phyloP scores from a whole-genome alignment of 2,329 filamentous ascomycete genomes.

The Colletotrichum theobromicola region DNA sequence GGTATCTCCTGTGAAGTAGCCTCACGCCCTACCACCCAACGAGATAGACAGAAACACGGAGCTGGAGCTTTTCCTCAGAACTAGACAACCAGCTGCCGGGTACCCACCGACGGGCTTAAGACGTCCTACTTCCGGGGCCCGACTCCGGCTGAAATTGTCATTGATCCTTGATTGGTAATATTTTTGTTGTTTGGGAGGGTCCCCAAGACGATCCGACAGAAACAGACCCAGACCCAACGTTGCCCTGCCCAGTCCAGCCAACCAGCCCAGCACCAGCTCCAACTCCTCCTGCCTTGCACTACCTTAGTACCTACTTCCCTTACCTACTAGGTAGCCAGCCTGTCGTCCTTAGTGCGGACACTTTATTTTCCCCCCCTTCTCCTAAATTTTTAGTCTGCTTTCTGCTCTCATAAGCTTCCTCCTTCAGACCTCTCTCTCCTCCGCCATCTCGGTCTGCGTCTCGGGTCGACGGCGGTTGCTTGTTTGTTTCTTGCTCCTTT shows the following conservation, averaged over 20 bases:
- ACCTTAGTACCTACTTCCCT: too few species aligned
- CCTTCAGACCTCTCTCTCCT: constrained; percentile 67
- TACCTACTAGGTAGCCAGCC: too few species aligned
- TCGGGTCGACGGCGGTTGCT: background rate
- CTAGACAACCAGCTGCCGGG: background rate
- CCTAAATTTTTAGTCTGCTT: constrained; percentile 65
- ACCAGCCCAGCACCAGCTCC: background rate
- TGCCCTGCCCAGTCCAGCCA: background rate
- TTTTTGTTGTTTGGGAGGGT: background rate
- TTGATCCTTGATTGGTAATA: constrained; percentile 17
- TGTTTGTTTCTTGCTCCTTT: background rate
- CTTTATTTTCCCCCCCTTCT: constrained; percentile 29
- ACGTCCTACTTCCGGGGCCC: constrained; percentile 8
- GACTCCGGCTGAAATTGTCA: constrained; percentile 1
- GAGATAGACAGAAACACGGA: background rate
- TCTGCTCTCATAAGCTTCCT: constrained; percentile 52
- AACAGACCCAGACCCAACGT: background rate
- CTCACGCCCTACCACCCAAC: background rate
- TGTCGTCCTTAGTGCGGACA: background rate
- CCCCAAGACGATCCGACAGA: constrained; percentile 15
- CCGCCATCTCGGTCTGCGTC: background rate
- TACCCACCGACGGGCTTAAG: constrained; percentile 14
- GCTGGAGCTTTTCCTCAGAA: background rate
- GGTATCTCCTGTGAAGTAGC: background rate
- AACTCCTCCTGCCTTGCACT: background rate